Conservation (phyloP, 305 asterid species). For the Solanum hybrid region DNA sequence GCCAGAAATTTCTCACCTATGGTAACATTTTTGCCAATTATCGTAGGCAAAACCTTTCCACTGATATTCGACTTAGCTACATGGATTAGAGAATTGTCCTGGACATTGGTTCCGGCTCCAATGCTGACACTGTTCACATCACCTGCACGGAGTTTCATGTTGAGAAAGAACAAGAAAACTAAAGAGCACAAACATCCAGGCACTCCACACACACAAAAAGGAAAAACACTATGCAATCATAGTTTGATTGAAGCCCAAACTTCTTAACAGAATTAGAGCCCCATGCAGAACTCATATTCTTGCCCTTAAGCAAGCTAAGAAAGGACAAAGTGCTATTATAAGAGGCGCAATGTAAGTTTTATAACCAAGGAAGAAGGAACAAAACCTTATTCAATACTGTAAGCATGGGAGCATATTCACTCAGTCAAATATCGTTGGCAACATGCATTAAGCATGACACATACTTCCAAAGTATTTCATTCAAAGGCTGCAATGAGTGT, state of each 20-base stretch:
- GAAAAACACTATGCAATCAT: not conserved
- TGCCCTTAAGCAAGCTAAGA: not conserved
- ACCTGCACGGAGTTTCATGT: slow-evolving; percentile 35
- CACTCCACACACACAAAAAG: not conserved
- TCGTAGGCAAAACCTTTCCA: slow-evolving; percentile 83
- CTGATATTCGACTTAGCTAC: slow-evolving; percentile 88
- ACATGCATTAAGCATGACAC: not conserved
- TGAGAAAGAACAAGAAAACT: not conserved
- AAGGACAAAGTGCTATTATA: not conserved
- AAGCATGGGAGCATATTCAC: not conserved
- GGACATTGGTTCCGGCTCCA: slow-evolving; percentile 90
- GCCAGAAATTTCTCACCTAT: slow-evolving; percentile 52
- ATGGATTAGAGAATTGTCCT: slow-evolving; percentile 90
- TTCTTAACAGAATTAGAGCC: not conserved
- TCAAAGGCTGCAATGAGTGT: not conserved
- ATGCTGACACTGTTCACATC: slow-evolving; percentile 77
- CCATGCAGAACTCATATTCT: not conserved
- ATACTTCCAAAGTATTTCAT: not conserved
- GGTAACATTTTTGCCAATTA: slow-evolving; percentile 79
- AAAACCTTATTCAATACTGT: not conserved
- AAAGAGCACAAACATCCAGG: not conserved
- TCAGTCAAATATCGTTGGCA: not conserved
- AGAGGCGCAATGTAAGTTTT: not conserved
- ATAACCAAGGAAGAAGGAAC: not conserved
- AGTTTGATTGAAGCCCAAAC: not conserved